A percentile compares a stretch with the other conserved stretches of the same genome.
Evolutionary conservation across 306 rosid species (phyloP).

Genomic region (Adenanthera pavonina): DNA sequence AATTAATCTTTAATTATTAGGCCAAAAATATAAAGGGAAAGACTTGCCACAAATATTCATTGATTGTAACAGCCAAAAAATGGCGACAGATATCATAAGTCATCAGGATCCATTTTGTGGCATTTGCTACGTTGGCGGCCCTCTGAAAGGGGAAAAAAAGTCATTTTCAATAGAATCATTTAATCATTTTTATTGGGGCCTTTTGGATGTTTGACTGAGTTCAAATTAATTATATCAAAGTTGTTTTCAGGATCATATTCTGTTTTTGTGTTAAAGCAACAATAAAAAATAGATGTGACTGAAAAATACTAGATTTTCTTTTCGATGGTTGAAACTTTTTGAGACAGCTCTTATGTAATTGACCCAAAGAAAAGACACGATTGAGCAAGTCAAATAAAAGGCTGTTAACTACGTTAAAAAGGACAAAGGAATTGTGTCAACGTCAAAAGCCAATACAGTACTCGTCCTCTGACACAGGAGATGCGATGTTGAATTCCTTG

Average conservation of each 20-base stretch:
- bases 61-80: too few relatives aligned
- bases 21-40: too few relatives aligned
- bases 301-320: neutral
- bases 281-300: neutral
- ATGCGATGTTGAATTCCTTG: neutral
- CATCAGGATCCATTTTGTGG: too few relatives aligned
- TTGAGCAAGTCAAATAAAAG: neutral
- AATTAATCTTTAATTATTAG: too few relatives aligned
- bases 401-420: neutral
- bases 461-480: slow-evolving; percentile 5
- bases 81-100: too few relatives aligned
- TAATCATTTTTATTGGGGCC: too few relatives aligned
- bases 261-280: neutral
- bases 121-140: neutral
- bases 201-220: neutral
- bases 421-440: neutral
- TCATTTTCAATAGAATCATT: too few relatives aligned
- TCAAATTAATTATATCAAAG: neutral
- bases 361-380: neutral
- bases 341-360: neutral
- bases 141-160: too few relatives aligned
- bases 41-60: too few relatives aligned
- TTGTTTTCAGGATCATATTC: neutral
- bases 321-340: neutral
- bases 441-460: neutral